phyloP scores from a whole-genome alignment of 306 rosid species.

The Lithocarpus polystachyus region DNA sequence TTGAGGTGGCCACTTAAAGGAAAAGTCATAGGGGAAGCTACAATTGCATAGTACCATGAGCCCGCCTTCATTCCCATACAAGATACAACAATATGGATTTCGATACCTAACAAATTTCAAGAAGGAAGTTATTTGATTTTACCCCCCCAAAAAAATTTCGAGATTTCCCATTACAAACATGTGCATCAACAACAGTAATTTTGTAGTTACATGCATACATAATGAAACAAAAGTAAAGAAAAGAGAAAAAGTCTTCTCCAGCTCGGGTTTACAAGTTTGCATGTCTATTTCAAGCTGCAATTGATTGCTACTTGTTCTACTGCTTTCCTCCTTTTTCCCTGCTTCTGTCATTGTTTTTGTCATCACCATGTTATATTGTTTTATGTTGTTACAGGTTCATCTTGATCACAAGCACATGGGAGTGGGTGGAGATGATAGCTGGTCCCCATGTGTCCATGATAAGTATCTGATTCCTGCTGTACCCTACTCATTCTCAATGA shows the following conservation, averaged over 20 bases:
- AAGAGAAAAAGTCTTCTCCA: background rate
- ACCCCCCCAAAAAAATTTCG: background rate
- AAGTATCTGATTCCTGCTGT: constrained; percentile 56
- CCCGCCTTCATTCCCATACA: background rate
- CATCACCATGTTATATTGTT: constrained; percentile 2
- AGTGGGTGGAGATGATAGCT: constrained; percentile 91
- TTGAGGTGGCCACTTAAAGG: background rate
- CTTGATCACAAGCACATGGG: constrained; percentile 98
- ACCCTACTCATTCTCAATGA: constrained; percentile 62
- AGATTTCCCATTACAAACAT: background rate
- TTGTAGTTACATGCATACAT: background rate
- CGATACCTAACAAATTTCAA: background rate
- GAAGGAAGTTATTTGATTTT: no score
- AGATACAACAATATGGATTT: background rate
- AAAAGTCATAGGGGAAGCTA: background rate
- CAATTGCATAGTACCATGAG: background rate
- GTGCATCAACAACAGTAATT: background rate
- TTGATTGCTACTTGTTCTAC: background rate
- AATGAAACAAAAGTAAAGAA: background rate
- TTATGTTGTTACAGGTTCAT: constrained; percentile 58
- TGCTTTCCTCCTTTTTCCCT: background rate
- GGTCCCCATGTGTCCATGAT: constrained; percentile 80
- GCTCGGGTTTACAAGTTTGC: background rate
- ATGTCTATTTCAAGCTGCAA: background rate
- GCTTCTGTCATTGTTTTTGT: background rate